phyloP scores from a whole-genome alignment of 2,329 filamentous ascomycete genomes.

The Emergomyces orientalis region DNA sequence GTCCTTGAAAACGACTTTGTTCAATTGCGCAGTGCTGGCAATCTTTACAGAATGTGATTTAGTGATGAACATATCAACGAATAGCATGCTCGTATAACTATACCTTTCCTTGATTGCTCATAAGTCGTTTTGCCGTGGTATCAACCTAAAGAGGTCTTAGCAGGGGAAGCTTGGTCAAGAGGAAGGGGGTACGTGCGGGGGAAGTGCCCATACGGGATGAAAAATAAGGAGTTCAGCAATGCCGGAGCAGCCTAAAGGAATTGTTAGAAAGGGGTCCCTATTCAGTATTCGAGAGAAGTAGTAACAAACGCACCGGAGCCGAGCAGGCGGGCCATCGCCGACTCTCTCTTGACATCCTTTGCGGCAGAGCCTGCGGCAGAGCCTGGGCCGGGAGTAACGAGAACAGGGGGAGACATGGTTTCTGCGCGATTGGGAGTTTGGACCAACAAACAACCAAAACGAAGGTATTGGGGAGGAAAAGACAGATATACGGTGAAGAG shows the following conservation, averaged over 20 bases:
- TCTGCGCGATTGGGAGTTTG: background rate
- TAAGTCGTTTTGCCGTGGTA: slow-evolving; percentile 95
- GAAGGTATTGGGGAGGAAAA: background rate
- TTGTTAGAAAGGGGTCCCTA: slow-evolving; percentile 12
- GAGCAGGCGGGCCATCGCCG: slow-evolving; percentile 73
- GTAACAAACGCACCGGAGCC: slow-evolving; percentile 63
- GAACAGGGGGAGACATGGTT: slow-evolving; percentile 36
- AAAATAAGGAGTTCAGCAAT: slow-evolving; percentile 90
- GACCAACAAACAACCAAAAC: background rate
- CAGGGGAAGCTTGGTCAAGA: slow-evolving; percentile 3
- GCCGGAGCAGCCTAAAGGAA: slow-evolving; percentile 66
- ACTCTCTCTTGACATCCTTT: slow-evolving; percentile 71
- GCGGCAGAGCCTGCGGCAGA: slow-evolving; percentile 42
- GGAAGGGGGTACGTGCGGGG: background rate
- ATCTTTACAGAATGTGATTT: slow-evolving; percentile 37
- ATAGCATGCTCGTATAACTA: no score
- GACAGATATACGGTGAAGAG: background rate
- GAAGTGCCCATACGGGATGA: slow-evolving; percentile 58
- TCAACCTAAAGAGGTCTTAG: slow-evolving; percentile 57
- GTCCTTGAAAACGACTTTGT: slow-evolving; percentile 88
- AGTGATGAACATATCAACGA: no score
- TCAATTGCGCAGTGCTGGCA: slow-evolving; percentile 55
- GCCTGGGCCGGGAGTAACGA: slow-evolving; percentile 29
- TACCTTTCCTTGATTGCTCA: slow-evolving; percentile 87
- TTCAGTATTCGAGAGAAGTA: slow-evolving; percentile 13